phyloP scores from a whole-genome alignment of 441 rosid genomes.

The Daphne laureola region DNA sequence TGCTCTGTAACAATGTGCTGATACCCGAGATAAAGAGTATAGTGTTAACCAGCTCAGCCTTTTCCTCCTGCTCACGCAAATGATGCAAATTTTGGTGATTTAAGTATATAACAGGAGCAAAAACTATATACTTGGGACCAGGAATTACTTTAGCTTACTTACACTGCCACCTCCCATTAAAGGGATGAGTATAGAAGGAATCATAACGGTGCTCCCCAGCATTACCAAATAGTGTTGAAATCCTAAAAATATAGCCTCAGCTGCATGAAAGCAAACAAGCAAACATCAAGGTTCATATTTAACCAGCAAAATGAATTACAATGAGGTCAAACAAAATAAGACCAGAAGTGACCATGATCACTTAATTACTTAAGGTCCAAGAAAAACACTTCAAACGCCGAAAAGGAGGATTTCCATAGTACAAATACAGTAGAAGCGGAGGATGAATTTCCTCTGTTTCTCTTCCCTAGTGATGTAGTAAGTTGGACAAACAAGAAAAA shows the following conservation, averaged over 20 bases:
- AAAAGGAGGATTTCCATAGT: no score
- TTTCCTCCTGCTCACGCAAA: conserved; percentile 44
- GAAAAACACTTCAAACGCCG: no score
- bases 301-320: no score
- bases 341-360: no score
- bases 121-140: neutral
- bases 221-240: conserved; percentile 84
- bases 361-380: no score
- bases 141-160: conserved; percentile 16
- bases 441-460: no score
- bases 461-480: no score
- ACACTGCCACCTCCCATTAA: conserved; percentile 79
- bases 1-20: conserved; percentile 56
- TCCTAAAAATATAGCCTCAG: conserved; percentile 54
- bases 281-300: no score
- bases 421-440: no score
- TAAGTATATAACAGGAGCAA: no score
- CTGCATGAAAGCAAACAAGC: conserved; percentile 31
- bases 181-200: conserved; percentile 57
- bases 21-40: conserved; percentile 65
- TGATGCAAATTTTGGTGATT: neutral
- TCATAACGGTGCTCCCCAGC: conserved; percentile 73
- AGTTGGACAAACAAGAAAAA: no score
- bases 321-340: no score
- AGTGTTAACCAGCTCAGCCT: conserved; percentile 67